Evolutionary conservation across 768 basidiomycete genomes (phyloP), one percentile per base, ranked within the genome.

Genomic region (Termitomyces sp.): DNA sequence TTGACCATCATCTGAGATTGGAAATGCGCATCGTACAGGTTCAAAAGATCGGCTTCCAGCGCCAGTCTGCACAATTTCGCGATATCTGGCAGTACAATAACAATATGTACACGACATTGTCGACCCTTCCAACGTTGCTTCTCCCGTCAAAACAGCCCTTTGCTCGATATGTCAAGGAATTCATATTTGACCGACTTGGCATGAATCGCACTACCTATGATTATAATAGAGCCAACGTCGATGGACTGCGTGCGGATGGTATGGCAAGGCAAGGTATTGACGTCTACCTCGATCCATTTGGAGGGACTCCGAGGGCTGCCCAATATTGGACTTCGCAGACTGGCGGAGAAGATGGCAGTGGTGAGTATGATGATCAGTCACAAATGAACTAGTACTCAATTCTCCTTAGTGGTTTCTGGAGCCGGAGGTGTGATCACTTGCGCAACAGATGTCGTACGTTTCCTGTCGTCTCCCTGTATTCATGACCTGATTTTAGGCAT

Each of bases 51-150:
- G 64, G 60, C 33, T 65, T 59, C 51, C 64, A 70, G 12, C 62
- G 66, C 7, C 69, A 69, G 3, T 71, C 70, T 1, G 50, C 65
- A 5, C 66, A 65, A 36, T 73, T 71, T 47, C 65, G 71, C 1
- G 57, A 65, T 7, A 41, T 55, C 0, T 67, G 53, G 20, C 70
- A 72, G 35, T 70, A 70, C 53, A 63, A 54, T 50, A 71, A 71
- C 52, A 60, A 63, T 39, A 64, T 66, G 67, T 72, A 72, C 31
- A 56, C 52, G 3, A 45, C 64, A 3, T 47, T 72, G 13, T 68
- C 70, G 0, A 66, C 65, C 47, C 52, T 73, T 18, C 69, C 67
- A 0, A 63, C 68, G 1, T 52, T 52, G 1, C 59, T 70, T 29
- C 57, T 66, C 9, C 64, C 65, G 3, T 65, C 64, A 12, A 64